phyloP scores from a whole-genome alignment of 2,329 filamentous ascomycete species.

The Plectosphaerella sp. region DNA sequence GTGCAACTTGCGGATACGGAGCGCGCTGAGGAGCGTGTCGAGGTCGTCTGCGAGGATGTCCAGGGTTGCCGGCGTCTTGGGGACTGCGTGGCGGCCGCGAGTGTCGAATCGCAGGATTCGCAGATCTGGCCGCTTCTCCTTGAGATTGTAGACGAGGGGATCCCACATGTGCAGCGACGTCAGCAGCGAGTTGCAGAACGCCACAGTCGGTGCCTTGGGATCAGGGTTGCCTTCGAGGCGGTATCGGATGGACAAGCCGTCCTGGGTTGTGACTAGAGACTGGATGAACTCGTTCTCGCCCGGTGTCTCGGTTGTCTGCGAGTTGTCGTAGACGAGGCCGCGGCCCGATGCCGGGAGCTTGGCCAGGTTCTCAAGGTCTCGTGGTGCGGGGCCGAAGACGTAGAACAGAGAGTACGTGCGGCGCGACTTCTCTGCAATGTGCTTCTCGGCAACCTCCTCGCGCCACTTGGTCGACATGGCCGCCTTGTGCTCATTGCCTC shows the following conservation, averaged over 20 bases:
- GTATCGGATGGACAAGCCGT: conserved; percentile 68
- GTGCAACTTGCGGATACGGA: conserved; percentile 64
- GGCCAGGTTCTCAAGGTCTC: conserved; percentile 59
- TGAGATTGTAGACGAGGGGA: conserved; percentile 60
- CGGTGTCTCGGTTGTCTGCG: conserved; percentile 37
- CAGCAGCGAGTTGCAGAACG: conserved; percentile 77
- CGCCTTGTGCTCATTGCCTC: conserved; percentile 58
- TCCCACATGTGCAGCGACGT: conserved; percentile 81
- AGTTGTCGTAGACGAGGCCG: background rate
- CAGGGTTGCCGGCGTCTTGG: conserved; percentile 49
- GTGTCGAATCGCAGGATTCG: conserved; percentile 74
- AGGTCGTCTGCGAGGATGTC: conserved; percentile 67
- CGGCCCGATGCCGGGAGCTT: conserved; percentile 36
- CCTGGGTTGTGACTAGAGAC: conserved; percentile 64
- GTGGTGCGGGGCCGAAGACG: conserved; percentile 70
- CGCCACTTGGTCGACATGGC: conserved; percentile 60
- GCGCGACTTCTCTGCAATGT: conserved; percentile 52
- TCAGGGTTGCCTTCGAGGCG: conserved; percentile 68
- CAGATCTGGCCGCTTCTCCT: conserved; percentile 55
- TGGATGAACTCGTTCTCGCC: conserved; percentile 50
- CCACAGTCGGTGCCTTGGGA: conserved; percentile 64
- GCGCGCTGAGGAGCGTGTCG: conserved; percentile 57
- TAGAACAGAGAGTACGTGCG: conserved; percentile 71
- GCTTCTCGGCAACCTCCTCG: conserved; percentile 52
- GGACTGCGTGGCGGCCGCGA: conserved; percentile 59